Evolutionary conservation across 768 basidiomycete genomes (phyloP), one percentile per base, ranked within the genome.

Genomic region (Boletus pseudopeckii): DNA sequence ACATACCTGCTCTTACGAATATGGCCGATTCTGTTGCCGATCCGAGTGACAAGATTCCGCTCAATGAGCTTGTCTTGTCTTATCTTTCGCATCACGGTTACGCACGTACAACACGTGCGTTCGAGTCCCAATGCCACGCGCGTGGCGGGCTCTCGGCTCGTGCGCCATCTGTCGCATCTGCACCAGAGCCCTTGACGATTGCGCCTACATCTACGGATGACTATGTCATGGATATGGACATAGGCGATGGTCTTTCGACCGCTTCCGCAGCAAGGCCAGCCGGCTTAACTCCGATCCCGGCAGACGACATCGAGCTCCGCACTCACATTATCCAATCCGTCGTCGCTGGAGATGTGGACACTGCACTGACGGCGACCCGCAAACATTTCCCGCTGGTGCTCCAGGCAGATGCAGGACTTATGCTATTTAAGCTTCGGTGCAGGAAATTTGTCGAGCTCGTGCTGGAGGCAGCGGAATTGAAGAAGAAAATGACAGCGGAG

Each of bases 61-160:
- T 92, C 20, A 85, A 86, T 47, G 80, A 84, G 28, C 82, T 97
- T 20, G 85, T 95, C 10, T 66, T 88, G 37, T 81, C 85, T 22
- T 94, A 94, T 67, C 79, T 97, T 33, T 77, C 84, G 3, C 92
- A 95, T 67, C 86, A 92, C 59, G 93, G 93, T 9, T 92, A 92
- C 63, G 81, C 81, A 15, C 80, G 79, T 37, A 84, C 92, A 0
- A 82, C 88, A 6, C 75, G 80, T 17, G 80, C 86, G 2, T 85
- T 94, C 63, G 78, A 83, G 60, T 77, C 73, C 11, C 86, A 82
- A 56, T 74, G 72, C 40, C 57, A 43, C 7, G 41, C 56, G 7
- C 59, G 63, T 47, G 69, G 69, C 7, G 68, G 66, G 20, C 55
- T 69, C 48, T 49, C 63, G 53, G 10, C 39, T 50, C 42, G 42